Conservation (phyloP, 306 rosid genomes). For the Lagenaria siceraria region DNA sequence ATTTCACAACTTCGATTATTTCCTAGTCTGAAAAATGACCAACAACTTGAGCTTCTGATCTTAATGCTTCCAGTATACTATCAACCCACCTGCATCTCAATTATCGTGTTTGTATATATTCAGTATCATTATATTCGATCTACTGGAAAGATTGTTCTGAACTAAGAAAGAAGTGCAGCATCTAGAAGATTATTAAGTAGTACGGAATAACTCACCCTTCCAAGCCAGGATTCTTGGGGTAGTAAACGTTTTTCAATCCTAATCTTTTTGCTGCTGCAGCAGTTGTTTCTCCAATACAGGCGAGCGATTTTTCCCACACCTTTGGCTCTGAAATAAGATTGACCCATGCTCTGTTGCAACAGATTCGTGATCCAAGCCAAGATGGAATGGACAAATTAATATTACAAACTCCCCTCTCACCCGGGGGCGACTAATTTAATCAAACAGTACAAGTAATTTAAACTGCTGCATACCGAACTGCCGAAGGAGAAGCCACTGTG, state of each 20-base stretch:
- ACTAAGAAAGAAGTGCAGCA: background rate
- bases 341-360: conserved; percentile 73
- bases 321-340: conserved; percentile 42
- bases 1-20: background rate
- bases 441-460: background rate
- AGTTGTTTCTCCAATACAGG: conserved; percentile 97
- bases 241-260: conserved; percentile 71
- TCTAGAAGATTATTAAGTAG: background rate
- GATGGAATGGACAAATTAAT: background rate
- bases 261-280: conserved; percentile 60
- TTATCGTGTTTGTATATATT: background rate
- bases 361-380: conserved; percentile 14
- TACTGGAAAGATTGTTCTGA: background rate
- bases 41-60: conserved; percentile 19
- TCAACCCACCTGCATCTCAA: conserved; percentile 61
- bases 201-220: conserved; percentile 69
- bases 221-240: conserved; percentile 71
- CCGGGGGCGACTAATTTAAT: background rate
- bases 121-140: background rate
- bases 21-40: conserved; percentile 14
- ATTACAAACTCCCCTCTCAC: background rate
- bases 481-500: conserved; percentile 93
- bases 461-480: conserved; percentile 44
- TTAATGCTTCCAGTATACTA: conserved; percentile 73
- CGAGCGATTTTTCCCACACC: conserved; percentile 57